Evolutionary conservation across 1,284 basidiomycete species (phyloP), one percentile per base, ranked within the genome.

Genomic region (Cystobasidium pallidum): DNA sequence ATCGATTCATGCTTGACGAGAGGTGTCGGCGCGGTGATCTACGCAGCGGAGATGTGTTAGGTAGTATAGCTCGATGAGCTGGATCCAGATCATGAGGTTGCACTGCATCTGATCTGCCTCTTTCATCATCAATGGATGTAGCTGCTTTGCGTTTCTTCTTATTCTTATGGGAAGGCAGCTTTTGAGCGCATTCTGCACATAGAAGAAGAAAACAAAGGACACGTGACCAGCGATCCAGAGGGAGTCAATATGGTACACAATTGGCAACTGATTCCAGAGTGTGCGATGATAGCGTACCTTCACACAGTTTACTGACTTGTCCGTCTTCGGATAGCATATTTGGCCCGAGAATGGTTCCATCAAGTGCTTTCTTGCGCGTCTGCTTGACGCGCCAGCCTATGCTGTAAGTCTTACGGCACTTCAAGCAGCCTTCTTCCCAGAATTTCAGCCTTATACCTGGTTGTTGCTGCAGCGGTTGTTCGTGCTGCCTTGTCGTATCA

Each of bases 161-260:
- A 47, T 63, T 63, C 61, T 57, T 34, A 11, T 62, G 24, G 10
- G 54, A 59, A 21, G 68, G 68, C 6, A 71, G 49, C 19, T 71
- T 52, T 49, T 71, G 68, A 39, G 68, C 68, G 39, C 68, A 71
- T 57, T 71, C 68, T 71, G 26, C 39, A 15, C 15, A 41, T n/a
- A 41, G 15, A 45, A 45, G 43, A n/a, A 45, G 43, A 3, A 15
- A 19, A 45, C 36, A 21, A 4, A 54, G 24, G 28, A 61, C 55
- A 68, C 41, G 62, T 49, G 49, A 52, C 8, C 13, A 26, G 30
- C 7, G 26, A 32, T 54, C 13, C 24, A 13, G 36, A 17, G 32
- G 15, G 54, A 30, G 54, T 57, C 32, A 57, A 32, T 36, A 32
- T 55, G 36, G 7, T 39, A 7, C 36, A 13, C 7, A 39, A 39